Conservation (phyloP, 306 rosid species). For the Vigna nakashimae region DNA sequence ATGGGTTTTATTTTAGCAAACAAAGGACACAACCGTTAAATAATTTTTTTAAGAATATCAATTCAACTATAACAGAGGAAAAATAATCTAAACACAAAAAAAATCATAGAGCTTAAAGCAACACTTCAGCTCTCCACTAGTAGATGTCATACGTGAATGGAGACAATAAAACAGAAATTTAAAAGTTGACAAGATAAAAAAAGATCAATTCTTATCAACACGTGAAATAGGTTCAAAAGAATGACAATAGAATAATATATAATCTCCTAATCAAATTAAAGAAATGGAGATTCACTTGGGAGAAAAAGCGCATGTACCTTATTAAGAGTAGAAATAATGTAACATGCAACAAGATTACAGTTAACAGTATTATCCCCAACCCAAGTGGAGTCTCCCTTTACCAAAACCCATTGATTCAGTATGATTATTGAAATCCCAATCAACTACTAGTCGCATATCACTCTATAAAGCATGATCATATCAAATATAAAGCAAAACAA, state of each 20-base stretch:
- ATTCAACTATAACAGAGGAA: conserved; percentile 19
- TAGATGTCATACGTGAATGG: conserved; percentile 8
- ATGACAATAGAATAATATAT: not conserved
- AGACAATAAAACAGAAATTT: not conserved
- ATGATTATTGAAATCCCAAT: conserved; percentile 32
- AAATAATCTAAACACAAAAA: conserved; percentile 12
- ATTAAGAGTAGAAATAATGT: conserved; percentile 17
- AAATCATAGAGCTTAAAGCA: conserved; percentile 28
- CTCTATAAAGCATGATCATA: conserved; percentile 14
- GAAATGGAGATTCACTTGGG: not conserved
- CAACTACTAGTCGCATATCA: conserved; percentile 1
- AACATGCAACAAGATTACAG: conserved; percentile 32
- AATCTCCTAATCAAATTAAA: conserved; percentile 31
- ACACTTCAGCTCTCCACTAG: conserved; percentile 2
- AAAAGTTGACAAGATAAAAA: not conserved
- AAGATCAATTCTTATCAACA: conserved; percentile 7
- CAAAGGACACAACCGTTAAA: not conserved
- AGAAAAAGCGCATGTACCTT: not conserved
- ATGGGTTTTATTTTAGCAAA: not conserved
- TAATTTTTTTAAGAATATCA: conserved; percentile 14
- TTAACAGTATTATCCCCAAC: conserved; percentile 10
- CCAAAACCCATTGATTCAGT: conserved; percentile 11
- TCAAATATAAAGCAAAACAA: conserved; percentile 33
- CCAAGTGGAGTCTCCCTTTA: conserved; percentile 5
- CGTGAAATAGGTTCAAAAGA: conserved; percentile 21